Evolutionary conservation across 2,329 filamentous ascomycete genomes (phyloP).

Genomic region (Pseudogymnoascus sp.): DNA sequence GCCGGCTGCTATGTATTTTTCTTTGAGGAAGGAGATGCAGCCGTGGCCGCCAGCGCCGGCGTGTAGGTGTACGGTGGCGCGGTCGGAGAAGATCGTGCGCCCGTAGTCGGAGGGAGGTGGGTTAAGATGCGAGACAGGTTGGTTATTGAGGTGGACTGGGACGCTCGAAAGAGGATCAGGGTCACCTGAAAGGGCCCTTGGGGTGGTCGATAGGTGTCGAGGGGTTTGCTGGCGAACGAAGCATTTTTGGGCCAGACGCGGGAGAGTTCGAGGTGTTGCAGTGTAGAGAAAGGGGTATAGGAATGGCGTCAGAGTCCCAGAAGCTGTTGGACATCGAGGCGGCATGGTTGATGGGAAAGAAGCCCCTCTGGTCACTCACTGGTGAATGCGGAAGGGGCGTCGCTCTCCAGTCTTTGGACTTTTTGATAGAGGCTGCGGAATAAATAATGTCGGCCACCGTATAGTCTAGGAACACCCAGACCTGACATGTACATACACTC

Average conservation of each 20-base stretch:
- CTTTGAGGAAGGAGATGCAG: conserved; percentile 87
- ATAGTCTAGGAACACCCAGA: not conserved
- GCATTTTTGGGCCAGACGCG: not conserved
- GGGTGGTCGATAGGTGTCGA: not conserved
- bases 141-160: conserved; percentile 2
- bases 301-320: conserved; percentile 26
- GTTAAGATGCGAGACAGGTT: conserved; percentile 53
- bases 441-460: conserved; percentile 3
- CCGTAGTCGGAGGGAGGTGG: conserved; percentile 79
- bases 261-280: not conserved
- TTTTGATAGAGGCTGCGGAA: conserved; percentile 8
- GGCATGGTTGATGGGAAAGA: conserved; percentile 20
- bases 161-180: not conserved
- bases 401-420: not conserved
- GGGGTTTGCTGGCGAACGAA: not conserved
- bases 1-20: conserved; percentile 81
- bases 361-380: not conserved
- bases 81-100: conserved; percentile 75
- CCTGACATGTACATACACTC: not conserved
- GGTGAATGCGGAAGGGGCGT: not conserved
- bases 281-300: conserved; percentile 26
- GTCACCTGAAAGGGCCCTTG: not conserved
- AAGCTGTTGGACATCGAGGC: conserved; percentile 23
- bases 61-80: conserved; percentile 66
- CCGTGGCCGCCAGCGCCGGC: conserved; percentile 81